Base-by-base conservation (phyloP, 352 stramenopile species). In the Phytophthora ramorum region DNA sequence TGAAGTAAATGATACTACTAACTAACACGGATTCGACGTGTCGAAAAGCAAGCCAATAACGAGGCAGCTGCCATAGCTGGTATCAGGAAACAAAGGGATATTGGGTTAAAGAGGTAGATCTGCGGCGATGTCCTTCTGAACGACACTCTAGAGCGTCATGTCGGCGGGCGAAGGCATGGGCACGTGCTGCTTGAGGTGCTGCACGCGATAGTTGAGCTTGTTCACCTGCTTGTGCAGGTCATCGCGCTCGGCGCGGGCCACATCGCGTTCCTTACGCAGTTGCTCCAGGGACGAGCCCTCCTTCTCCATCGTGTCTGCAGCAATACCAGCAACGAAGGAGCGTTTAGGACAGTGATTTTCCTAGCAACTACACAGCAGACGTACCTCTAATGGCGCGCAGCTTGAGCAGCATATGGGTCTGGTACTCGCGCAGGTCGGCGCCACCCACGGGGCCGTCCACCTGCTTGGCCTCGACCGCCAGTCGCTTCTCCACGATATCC, bases 161-260 rank as follows among this genome's bases (percentile, higher is more conserved):
- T 73, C 57, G 17, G 61, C 47, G 14, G 69, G 47, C 17, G 63
- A 53, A 41, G 80, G 73, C 57, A 89, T 71, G 1, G 63, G 65
- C 45, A 94, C 76, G 56, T 92, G 81, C 65, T 88, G 78, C 73
- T 90, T 87, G 28, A 94, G 78, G 56, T 94, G 86, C 24, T 85
- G 60, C 37, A 94, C 73, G 55, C 83, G 86, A 68, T 94, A 94
- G 67, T 81, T 88, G 65, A 94, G 82, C 65, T 94, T 94, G 51
- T 76, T 58, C 38, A 94, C 83, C 69, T 92, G 81, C 69, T 90
- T 90, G 61, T 84, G 64, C 7, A 92, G 69, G 14, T 66, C 69
- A 45, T 89, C 82, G 54, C 81, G 78, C 63, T 94, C 86, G 35
- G 26, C 61, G 45, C 73, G 75, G 43, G 84, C 81, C 26, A 78